Base-by-base conservation (phyloP, 1,284 basidiomycete species). In the Marasmius fiardii region DNA sequence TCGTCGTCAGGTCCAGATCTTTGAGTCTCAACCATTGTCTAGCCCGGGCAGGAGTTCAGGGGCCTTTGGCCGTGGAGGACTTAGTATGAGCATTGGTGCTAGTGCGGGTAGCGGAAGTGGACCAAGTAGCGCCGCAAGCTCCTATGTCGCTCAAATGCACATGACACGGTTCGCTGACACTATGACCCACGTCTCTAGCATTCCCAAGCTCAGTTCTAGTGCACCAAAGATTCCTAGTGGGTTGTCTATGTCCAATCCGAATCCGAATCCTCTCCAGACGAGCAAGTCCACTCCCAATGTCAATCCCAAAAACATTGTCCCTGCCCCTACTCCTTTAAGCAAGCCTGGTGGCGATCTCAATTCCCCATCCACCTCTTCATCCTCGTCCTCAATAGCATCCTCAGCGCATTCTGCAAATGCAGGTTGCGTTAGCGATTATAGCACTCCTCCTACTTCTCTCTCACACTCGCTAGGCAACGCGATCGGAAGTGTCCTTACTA, bases 1-100 rank as follows among this genome's bases (percentile, higher is more conserved):
- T 24, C 76, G 85, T 57, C 77, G 82, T 41, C 83, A 87, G 60
- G 88, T 90, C 41, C 85, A 90, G 63, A 90, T 90, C 43, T 88
- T 89, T 63, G 80, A 88, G 63, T 90, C 88, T 3, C 88, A 90
- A 64, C 88, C 88, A 21, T 68, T 90, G 23, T 71, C 82, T 4
- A 85, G 81, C 62, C 83, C 83, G 37, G 74, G 74, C 35, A 76
- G 80, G 58, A 80, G 78, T 57, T 70, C 72, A 43, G 78, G 76
- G 35, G 60, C 67, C 55, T 77, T 74, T 66, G 68, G 63, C 51
- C 63, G 68, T 58, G 61, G 65, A 23, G 71, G 71, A 55, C 61
- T 74, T 49, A 72, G 68, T 54, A 67, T 76, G 39, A 65, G 66
- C 48, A 61, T 67, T 49, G 69, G 60, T 54, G 64, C 62, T 51